Conservation (phyloP, 2,329 filamentous ascomycete species). For the Amylocarpus encephaloides region DNA sequence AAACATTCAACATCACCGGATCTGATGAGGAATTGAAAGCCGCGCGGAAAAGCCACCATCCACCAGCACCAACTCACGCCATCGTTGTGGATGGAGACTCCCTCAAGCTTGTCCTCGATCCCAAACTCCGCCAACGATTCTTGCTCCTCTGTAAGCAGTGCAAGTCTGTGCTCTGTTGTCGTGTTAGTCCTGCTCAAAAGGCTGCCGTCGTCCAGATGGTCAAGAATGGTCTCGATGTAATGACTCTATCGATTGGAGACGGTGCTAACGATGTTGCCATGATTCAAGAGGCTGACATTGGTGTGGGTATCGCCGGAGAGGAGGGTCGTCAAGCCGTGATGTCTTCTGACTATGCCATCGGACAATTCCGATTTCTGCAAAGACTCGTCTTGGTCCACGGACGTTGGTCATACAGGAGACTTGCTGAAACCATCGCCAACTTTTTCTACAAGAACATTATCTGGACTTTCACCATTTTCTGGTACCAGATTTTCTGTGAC, state of each 20-base stretch:
- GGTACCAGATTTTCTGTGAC: conserved; percentile 93
- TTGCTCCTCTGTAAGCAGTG: conserved; percentile 94
- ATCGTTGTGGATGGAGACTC: conserved; percentile 94
- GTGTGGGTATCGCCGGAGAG: conserved; percentile 88
- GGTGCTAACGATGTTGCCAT: conserved; percentile 95
- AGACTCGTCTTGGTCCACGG: conserved; percentile 84
- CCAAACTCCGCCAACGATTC: conserved; percentile 83
- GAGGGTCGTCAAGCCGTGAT: conserved; percentile 91
- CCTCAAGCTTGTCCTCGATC: conserved; percentile 78
- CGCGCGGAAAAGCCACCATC: conserved; percentile 76
- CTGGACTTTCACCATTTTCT: conserved; percentile 95
- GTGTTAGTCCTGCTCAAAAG: conserved; percentile 95
- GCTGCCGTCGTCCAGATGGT: conserved; percentile 96
- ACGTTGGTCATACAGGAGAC: conserved; percentile 89
- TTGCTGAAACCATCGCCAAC: conserved; percentile 92
- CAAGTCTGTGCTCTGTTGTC: conserved; percentile 91
- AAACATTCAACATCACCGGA: conserved; percentile 71
- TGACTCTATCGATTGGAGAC: conserved; percentile 90
- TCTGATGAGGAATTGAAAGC: conserved; percentile 75
- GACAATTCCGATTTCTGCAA: conserved; percentile 84
- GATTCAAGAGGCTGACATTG: conserved; percentile 97
- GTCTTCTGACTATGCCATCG: conserved; percentile 94
- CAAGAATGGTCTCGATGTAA: conserved; percentile 88
- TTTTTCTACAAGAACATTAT: conserved; percentile 99
- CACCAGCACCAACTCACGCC: conserved; percentile 82